Base-by-base conservation (phyloP, 176 grass and related monocot species). In the Guadua angustifolia region DNA sequence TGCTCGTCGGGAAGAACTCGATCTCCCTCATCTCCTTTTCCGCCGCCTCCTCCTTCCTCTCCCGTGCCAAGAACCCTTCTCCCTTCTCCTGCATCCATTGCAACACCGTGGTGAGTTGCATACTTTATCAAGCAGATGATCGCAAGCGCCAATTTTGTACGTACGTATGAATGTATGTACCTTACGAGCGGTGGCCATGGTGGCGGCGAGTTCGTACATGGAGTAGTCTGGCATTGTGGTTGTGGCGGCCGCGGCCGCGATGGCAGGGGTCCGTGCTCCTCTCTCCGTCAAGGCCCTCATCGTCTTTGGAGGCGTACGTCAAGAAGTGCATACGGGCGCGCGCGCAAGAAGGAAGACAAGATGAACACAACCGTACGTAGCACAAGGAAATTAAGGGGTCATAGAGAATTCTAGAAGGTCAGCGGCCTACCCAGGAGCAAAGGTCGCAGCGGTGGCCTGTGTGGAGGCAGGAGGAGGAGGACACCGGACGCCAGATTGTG, bases 1-100 rank as follows among this genome's bases (percentile, higher is more conserved):
- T 43, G 24, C 24, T 70, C 53, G 64, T 44, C 14, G 93, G 93
- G 83, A 94, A 90, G 90, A 94, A 94, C 62, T 94, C 88, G 75
- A 94, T 90, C 93, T 92, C 93, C 71, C 86, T 77, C 42, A 92
- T 52, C 36, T 71, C 81, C 43, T 74, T 66, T 66, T 68, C 51
- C 73, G 61, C 35, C 43, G 51, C 10, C 25, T 38, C 9, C 43
- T 58, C 26, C 51, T 61, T 84, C 43, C 19, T 62, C 59, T 89
- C 83, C 56, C 38, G n/a, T 3, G 13, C 52, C 79, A 67, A 62
- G 82, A 46, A 14, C 69, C 16, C 49, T 2, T 65, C 42, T n/a
- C 71, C 44, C 78, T 84, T 63, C 36, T 78, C 24, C 78, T 59
- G 62, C 62, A 17, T 40, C 0, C 25, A 25, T n/a, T 16, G 8